Conservation (phyloP, 352 stramenopile species). For the Plasmopara muralis region DNA sequence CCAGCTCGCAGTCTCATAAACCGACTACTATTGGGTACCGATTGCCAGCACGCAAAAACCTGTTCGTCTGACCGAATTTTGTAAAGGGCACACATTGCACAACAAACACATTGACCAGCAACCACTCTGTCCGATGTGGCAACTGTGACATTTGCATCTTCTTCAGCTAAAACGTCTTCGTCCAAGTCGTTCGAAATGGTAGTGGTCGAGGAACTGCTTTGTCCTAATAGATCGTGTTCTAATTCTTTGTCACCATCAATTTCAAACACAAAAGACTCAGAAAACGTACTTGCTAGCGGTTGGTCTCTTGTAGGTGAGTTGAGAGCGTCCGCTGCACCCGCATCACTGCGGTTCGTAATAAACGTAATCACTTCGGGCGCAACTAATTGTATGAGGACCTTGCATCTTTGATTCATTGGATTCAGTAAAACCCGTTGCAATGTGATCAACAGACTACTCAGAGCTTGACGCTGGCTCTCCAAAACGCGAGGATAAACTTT, state of each 20-base stretch:
- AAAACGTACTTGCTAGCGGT: constrained; percentile 28
- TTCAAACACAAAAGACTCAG: constrained; percentile 26
- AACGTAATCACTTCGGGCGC: constrained; percentile 29
- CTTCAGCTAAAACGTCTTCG: constrained; percentile 8
- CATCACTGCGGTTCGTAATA: constrained; percentile 25
- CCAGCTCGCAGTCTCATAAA: constrained; percentile 20
- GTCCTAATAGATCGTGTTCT: constrained; percentile 5
- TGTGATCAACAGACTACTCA: constrained; percentile 31
- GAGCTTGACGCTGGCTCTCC: constrained; percentile 25
- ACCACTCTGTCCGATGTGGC: constrained; percentile 13
- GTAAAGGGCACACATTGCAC: constrained; percentile 36
- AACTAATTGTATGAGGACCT: constrained; percentile 25
- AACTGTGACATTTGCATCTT: constrained; percentile 2
- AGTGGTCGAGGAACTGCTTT: constrained; percentile 17
- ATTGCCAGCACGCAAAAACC: constrained; percentile 30
- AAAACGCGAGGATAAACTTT: constrained; percentile 17
- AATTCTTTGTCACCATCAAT: constrained; percentile 6
- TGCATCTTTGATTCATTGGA: constrained; percentile 34
- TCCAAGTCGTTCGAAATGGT: constrained; percentile 16
- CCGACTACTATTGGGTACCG: constrained; percentile 19
- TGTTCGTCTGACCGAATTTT: constrained; percentile 31
- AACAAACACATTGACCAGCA: constrained; percentile 27
- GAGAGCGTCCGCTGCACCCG: background rate
- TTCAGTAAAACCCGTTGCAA: constrained; percentile 36
- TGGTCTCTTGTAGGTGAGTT: constrained; percentile 18